Evolutionary conservation across 2,329 filamentous ascomycete genomes (phyloP).

Genomic region (Lecanicillium sp.): DNA sequence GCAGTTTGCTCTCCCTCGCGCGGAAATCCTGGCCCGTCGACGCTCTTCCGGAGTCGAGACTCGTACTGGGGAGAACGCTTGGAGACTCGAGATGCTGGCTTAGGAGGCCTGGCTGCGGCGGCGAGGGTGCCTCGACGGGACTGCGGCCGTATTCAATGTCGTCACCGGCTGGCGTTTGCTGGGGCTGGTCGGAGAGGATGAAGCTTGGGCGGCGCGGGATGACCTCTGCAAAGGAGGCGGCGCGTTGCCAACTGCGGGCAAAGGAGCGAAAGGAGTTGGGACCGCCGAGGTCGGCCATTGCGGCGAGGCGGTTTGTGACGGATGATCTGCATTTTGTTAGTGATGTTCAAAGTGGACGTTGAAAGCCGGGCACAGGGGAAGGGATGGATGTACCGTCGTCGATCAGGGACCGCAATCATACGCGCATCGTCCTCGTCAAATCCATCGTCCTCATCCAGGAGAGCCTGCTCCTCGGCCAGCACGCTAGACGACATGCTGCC

Average conservation of each 20-base stretch:
- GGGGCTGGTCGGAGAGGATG: slow-evolving; percentile 54
- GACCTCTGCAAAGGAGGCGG: slow-evolving; percentile 80
- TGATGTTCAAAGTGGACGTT: neutral
- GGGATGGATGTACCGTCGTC: slow-evolving; percentile 20
- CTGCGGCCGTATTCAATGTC: slow-evolving; percentile 32
- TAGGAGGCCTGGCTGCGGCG: slow-evolving; percentile 35
- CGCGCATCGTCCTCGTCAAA: slow-evolving; percentile 20
- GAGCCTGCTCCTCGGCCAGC: slow-evolving; percentile 45
- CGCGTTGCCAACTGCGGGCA: slow-evolving; percentile 84
- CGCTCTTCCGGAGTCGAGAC: slow-evolving; percentile 12
- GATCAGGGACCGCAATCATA: slow-evolving; percentile 15
- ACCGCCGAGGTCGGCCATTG: slow-evolving; percentile 67
- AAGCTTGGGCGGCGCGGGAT: slow-evolving; percentile 73
- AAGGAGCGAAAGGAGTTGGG: slow-evolving; percentile 94
- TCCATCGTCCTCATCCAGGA: slow-evolving; percentile 31
- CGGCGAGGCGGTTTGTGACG: slow-evolving; percentile 45
- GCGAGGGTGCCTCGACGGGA: slow-evolving; percentile 27
- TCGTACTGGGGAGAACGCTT: slow-evolving; percentile 15
- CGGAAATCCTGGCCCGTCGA: slow-evolving; percentile 21
- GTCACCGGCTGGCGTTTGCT: slow-evolving; percentile 21
- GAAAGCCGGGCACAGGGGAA: slow-evolving; percentile 3
- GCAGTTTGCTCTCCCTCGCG: slow-evolving; percentile 39
- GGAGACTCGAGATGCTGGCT: slow-evolving; percentile 42
- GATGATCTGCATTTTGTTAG: slow-evolving; percentile 46
- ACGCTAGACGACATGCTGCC: slow-evolving; percentile 1